Conservation (phyloP, 2,329 filamentous ascomycete species). For the Didymella lethalis region DNA sequence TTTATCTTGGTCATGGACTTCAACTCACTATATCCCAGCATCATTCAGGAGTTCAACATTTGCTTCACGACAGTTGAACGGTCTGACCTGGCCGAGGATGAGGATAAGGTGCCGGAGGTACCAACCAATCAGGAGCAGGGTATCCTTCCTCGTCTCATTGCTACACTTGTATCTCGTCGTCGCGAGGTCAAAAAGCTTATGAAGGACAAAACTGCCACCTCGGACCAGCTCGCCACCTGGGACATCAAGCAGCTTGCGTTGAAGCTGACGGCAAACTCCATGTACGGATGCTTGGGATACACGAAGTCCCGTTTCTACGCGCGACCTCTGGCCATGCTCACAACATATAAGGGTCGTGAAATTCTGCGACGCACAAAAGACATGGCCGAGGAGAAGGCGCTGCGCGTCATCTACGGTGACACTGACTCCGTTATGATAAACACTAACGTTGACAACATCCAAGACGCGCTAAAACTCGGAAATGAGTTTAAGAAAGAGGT, state of each 20-base stretch:
- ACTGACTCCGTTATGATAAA: slow-evolving; percentile 99
- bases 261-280: slow-evolving; percentile 98
- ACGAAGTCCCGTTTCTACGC: slow-evolving; percentile 98
- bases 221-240: slow-evolving; percentile 90
- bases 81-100: slow-evolving; percentile 73
- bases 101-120: slow-evolving; percentile 88
- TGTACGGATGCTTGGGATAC: slow-evolving; percentile 99
- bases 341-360: slow-evolving; percentile 96
- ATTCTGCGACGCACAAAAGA: slow-evolving; percentile 97
- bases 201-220: slow-evolving; percentile 88
- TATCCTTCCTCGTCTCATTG: slow-evolving; percentile 88
- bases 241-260: slow-evolving; percentile 97
- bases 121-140: slow-evolving; percentile 80
- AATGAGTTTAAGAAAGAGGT: slow-evolving; percentile 94
- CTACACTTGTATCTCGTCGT: slow-evolving; percentile 86
- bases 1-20: slow-evolving; percentile 99
- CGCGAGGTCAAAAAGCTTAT: slow-evolving; percentile 94
- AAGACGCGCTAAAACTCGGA: slow-evolving; percentile 88
- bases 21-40: slow-evolving; percentile 97
- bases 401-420: slow-evolving; percentile 98
- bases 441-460: slow-evolving; percentile 92
- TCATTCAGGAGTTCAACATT: slow-evolving; percentile 99
- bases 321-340: slow-evolving; percentile 91
- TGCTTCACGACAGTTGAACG: slow-evolving; percentile 98
- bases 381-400: slow-evolving; percentile 85